Conservation (phyloP, 495 filamentous ascomycete species). For the Aspergillus kassunensis region DNA sequence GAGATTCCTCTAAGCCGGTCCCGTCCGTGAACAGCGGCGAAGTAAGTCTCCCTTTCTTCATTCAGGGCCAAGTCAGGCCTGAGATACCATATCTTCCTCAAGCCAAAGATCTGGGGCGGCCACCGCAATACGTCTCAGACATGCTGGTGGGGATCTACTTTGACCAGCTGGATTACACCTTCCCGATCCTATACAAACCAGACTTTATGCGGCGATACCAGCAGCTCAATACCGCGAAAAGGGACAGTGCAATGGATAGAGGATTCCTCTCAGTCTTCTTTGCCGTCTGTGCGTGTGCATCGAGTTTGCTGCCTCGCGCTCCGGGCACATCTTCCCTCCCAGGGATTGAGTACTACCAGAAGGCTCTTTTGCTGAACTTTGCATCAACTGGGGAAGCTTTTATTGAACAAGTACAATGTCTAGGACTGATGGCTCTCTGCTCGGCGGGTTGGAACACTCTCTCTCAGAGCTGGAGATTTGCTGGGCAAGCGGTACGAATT, state of each 20-base stretch:
- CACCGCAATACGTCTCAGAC: not conserved
- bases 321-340: not conserved
- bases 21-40: not conserved
- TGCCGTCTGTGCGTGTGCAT: not conserved
- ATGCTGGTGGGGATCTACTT: not conserved
- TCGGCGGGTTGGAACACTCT: constrained; percentile 1
- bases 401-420: not conserved
- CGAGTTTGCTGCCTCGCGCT: not conserved
- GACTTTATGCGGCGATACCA: not conserved
- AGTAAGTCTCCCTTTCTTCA: not conserved
- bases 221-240: not conserved
- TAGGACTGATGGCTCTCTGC: not conserved
- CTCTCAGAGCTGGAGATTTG: not conserved
- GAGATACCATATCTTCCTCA: not conserved
- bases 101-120: not conserved
- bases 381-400: not conserved
- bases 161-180: not conserved
- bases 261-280: not conserved
- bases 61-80: not conserved
- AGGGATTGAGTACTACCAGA: constrained; percentile 1
- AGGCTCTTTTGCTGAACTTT: not conserved
- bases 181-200: not conserved
- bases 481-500: not conserved
- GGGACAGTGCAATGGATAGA: not conserved
- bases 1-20: not conserved